Base-by-base conservation (phyloP, 495 filamentous ascomycete species). In the Gamarada debralockiae region DNA sequence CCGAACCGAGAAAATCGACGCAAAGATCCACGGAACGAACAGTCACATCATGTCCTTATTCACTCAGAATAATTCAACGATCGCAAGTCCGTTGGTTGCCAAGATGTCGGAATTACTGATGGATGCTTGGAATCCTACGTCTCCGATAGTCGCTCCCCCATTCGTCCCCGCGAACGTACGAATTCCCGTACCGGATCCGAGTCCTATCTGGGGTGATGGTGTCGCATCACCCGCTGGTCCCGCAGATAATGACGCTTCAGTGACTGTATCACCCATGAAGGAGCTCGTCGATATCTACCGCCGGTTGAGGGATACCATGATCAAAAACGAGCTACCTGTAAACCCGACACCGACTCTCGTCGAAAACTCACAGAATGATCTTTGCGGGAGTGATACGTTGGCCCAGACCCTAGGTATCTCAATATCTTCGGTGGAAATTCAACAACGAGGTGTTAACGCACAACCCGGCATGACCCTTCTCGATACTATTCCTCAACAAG, bases 361-460 rank as follows among this genome's bases (percentile, higher is more conserved):
- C 25, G 17, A 55, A 2, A 7, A 20, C 37, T 12, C 68, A 67
- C 17, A 67, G 69, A 33, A 49, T 33, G 55, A 63, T 31, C 43
- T 64, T 14, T 49, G 36, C 34, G 18, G 13, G 9, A 58, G 50
- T 22, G 61, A 64, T 37, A 64, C 55, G 2, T 56, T 97, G 37
- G 84, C 88, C 29, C 75, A 74, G 42, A 79, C 83, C 37, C 82
- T 97, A 15, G 93, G 90, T 0, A 89, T 79, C 67, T 90, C 92
- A n/a, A 92, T 99, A 45, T 82, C 92, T 2, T 83, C 90, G 0
- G 82, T 87, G 5, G 93, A 99, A 67, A 97, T 99, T 51, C 82
- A 90, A 39, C 92, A 96, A 63, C 86, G 93, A 47, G 93, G 95
- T 13, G 72, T 90, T 1, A 85, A 88, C 51, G 84, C 87, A 3